Evolutionary conservation across 345 rosid species (phyloP), one percentile per base, ranked within the genome.

Genomic region (Pistacia vera): DNA sequence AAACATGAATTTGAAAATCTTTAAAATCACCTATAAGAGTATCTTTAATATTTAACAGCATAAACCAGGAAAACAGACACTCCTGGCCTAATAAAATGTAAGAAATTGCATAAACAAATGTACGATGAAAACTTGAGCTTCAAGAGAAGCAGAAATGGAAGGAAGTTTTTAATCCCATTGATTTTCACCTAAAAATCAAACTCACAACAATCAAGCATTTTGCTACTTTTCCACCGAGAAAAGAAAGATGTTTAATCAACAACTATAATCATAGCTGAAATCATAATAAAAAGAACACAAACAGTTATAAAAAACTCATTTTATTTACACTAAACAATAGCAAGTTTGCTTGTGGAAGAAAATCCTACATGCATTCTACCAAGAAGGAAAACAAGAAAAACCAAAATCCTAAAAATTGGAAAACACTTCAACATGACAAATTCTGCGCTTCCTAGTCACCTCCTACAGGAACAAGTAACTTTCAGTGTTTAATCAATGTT

Each of bases 201-300:
- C 33, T 30, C 33, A 30, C 33, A 30, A 30, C 33, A 61, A 73
- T 33, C 14, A 36, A 36, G 36, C 41, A 62, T 3, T 46, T 12
- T 8, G 59, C 14, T 41, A 49, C 33, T 48, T 64, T 61, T 49
- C 25, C 30, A 17, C 46, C 4, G 28, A 16, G 62, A 48, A 30
- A 28, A 72, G 51, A 41, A 48, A 60, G 59, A 72, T 61, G n/a
- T 48, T 62, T 33, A 28, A 46, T 22, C 66, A 61, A 55, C 44
- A 51, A 72, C 75, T 44, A 59, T 58, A 25, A 60, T 17, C 51
- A 60, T 16, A 72, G 59, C 30, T 72, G 28, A 61, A 60, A 46
- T 44, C 56, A 28, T n/a, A 5, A 2, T 9, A 41, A 59, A 5
- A 38, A 25, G 51, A 72, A 36, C 57, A 61, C 1, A 48, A 28